Conservation (phyloP, 2,329 filamentous ascomycete genomes). For the Podosphaera fusca region DNA sequence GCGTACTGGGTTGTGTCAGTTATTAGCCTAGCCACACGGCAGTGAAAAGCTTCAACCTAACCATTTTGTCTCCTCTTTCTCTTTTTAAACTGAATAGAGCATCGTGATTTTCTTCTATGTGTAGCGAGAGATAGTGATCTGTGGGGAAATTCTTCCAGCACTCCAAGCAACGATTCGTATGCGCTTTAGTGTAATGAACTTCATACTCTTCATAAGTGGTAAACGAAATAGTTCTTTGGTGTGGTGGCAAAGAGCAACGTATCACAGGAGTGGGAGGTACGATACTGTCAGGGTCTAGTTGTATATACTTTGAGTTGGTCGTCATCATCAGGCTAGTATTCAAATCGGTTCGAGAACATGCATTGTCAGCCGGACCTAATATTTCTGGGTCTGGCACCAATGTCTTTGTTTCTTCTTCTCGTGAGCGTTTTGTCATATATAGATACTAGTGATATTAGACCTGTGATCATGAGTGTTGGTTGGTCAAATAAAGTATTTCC, state of each 20-base stretch:
- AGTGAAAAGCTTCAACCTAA: conserved; percentile 21
- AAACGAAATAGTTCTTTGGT: conserved; percentile 48
- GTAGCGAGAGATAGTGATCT: conserved; percentile 52
- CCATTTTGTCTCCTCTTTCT: conserved; percentile 69
- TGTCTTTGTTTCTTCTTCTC: conserved; percentile 18
- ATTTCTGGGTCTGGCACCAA: conserved; percentile 10
- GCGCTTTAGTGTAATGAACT: conserved; percentile 57
- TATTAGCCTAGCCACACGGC: not conserved
- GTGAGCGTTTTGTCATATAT: conserved; percentile 36
- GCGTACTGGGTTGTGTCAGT: conserved; percentile 35
- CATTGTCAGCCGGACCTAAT: conserved; percentile 6
- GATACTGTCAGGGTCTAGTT: conserved; percentile 35
- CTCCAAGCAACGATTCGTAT: conserved; percentile 65
- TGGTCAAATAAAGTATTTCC: too few relatives aligned
- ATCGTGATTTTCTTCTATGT: conserved; percentile 85
- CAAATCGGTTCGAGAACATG: conserved; percentile 4
- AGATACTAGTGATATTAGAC: not conserved
- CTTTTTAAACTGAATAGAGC: conserved; percentile 47
- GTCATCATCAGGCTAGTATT: not conserved
- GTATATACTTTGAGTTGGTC: conserved; percentile 29
- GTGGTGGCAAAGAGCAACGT: conserved; percentile 62
- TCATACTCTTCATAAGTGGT: conserved; percentile 61
- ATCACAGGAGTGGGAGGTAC: conserved; percentile 23
- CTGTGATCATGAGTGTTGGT: too few relatives aligned
- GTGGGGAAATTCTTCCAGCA: conserved; percentile 80